Conservation (phyloP, 768 basidiomycete genomes). For the Neoboletus magnificus region DNA sequence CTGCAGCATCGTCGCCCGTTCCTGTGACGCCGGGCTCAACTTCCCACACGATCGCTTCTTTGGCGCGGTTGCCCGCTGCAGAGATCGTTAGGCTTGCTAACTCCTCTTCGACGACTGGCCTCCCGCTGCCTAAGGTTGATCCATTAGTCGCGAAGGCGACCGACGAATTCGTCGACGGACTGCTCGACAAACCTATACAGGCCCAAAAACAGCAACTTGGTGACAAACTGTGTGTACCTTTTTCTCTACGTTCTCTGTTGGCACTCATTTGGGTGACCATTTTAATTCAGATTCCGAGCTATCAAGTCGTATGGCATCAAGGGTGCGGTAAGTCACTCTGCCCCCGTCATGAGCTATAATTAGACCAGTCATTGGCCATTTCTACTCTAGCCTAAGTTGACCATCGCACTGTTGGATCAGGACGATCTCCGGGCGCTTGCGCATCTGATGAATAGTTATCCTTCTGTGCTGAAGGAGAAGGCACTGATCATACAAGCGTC, state of each 20-base stretch:
- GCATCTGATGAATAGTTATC: conserved; percentile 86
- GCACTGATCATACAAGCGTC: conserved; percentile 35
- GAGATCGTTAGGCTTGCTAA: conserved; percentile 71
- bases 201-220: conserved; percentile 78
- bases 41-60: conserved; percentile 60
- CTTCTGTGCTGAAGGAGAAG: conserved; percentile 79
- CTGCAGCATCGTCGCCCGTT: conserved; percentile 66
- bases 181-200: conserved; percentile 52
- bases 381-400: conserved; percentile 66
- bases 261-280: conserved; percentile 18
- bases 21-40: conserved; percentile 55
- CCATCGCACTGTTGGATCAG: conserved; percentile 76
- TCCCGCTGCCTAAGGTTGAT: conserved; percentile 70
- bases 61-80: conserved; percentile 70
- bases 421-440: conserved; percentile 83
- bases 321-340: conserved; percentile 53
- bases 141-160: conserved; percentile 64
- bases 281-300: conserved; percentile 45
- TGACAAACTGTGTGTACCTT: conserved; percentile 60
- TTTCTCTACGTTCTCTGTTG: conserved; percentile 9
- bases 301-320: conserved; percentile 82
- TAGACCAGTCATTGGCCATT: background rate
- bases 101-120: conserved; percentile 41
- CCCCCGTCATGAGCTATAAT: background rate
- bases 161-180: conserved; percentile 65